Evolutionary conservation across 2,329 filamentous ascomycete genomes (phyloP).

Genomic region (Colletotrichum sp.): DNA sequence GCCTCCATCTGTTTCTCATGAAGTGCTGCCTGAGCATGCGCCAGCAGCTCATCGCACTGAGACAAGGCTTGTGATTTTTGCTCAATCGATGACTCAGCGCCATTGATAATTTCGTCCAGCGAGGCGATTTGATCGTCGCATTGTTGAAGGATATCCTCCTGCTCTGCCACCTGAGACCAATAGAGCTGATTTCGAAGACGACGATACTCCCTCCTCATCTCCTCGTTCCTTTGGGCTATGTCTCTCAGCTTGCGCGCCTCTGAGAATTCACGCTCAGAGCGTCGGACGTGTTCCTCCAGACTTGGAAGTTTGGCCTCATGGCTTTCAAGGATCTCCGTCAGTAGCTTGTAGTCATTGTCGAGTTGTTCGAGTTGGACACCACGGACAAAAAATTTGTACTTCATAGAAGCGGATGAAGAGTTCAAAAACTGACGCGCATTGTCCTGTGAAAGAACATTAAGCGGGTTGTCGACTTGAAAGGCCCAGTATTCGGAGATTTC

Average conservation of each 20-base stretch:
- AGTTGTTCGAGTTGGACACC: conserved; percentile 93
- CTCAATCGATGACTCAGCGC: conserved; percentile 48
- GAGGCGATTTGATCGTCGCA: conserved; percentile 28
- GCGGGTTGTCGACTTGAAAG: conserved; percentile 93
- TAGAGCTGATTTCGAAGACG: conserved; percentile 71
- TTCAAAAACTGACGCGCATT: conserved; percentile 94
- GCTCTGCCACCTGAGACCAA: conserved; percentile 86
- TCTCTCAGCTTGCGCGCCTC: conserved; percentile 28
- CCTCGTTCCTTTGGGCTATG: conserved; percentile 39
- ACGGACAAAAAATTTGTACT: conserved; percentile 96
- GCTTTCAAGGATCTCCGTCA: conserved; percentile 79
- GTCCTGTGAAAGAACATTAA: conserved; percentile 95
- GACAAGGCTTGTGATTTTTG: conserved; percentile 43
- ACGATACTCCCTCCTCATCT: conserved; percentile 60
- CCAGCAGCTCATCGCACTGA: conserved; percentile 13
- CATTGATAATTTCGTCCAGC: conserved; percentile 39
- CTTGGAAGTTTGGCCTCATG: conserved; percentile 68
- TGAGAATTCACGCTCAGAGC: conserved; percentile 58
- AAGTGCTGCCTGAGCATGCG: background rate
- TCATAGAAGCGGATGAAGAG: conserved; percentile 78
- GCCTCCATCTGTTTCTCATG: background rate
- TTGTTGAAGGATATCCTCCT: conserved; percentile 62
- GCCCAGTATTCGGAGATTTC: conserved; percentile 94
- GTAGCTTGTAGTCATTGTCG: conserved; percentile 86
- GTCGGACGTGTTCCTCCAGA: conserved; percentile 67